Base-by-base conservation (phyloP, 1,284 basidiomycete species). In the Trichosporon faecale region DNA sequence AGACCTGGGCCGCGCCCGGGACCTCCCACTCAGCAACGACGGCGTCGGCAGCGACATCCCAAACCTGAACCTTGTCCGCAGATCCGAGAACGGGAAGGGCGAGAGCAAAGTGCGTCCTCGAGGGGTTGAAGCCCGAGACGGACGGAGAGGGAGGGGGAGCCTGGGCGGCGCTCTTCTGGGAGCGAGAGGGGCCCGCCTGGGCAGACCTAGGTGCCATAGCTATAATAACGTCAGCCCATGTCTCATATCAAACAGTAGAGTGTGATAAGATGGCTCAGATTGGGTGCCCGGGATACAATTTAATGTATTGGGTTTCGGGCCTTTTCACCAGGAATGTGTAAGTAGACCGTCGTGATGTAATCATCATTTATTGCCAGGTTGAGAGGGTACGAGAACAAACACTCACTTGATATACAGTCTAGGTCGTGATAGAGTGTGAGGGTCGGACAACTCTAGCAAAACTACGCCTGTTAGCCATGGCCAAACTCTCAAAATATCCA, bases 301-400 rank as follows among this genome's bases (percentile, higher is more conserved):
- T 52, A 52, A 33, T 31, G 57, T 31, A 61, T 61, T 61, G 70
- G 73, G 79, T 79, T 76, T 78, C 79, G 79, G 79, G 79, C 79
- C 79, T 72, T 80, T 80, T 80, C 77, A 77, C 78, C 77, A 77
- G 74, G 70, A 64, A 65, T 73, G 69, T 73, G 75, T 82, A 76
- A 80, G 80, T 76, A 82, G 80, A 82, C 80, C 80, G 80, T 82
- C 80, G 80, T 82, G 80, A 77, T 79, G 72, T 70, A 73, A 82
- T 82, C 80, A 79, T 82, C 80, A 79, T 74, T 77, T 82, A 79
- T 79, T 68, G 68, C 63, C 65, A 60, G 44, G 55, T 18, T 14
- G 25, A 31, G 64, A 14, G 64, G 18, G 25, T 29, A 21, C 2
- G 23, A 66, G 64, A 67, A 35, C 35, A 66, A n/a, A 14, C 29